phyloP scores from a whole-genome alignment of 805 yeast species.

The Metschnikowia hibisci region DNA sequence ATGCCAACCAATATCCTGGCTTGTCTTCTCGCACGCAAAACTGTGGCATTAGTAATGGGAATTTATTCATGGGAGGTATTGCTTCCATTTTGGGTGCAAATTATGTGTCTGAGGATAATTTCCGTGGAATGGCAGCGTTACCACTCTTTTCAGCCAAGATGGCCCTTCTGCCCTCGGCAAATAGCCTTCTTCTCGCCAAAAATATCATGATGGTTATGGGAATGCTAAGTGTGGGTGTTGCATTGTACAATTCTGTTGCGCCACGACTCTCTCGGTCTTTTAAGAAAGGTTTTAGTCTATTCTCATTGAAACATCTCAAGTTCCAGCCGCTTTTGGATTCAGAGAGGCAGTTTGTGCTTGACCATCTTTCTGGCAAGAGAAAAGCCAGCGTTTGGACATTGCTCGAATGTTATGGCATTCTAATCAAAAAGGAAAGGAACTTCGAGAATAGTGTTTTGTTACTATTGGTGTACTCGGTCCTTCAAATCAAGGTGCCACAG shows the following conservation, averaged over 20 bases:
- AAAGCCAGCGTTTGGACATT: conserved; percentile 15
- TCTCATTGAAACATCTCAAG: neutral
- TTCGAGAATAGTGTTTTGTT: conserved; percentile 34
- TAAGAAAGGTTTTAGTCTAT: neutral
- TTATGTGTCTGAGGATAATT: conserved; percentile 47
- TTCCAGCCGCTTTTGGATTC: neutral
- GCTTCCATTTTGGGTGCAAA: conserved; percentile 63
- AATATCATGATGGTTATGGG: conserved; percentile 4
- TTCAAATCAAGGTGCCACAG: conserved; percentile 21
- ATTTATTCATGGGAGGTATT: conserved; percentile 58
- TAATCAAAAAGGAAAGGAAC: conserved; percentile 26
- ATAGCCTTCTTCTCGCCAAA: neutral
- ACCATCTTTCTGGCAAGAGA: conserved; percentile 18
- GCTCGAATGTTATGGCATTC: conserved; percentile 25
- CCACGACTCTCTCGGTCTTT: neutral
- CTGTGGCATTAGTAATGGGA: conserved; percentile 17
- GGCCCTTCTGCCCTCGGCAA: neutral
- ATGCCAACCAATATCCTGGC: neutral
- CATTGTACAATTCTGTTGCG: neutral
- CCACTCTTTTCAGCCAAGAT: conserved; percentile 28
- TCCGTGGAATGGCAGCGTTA: conserved; percentile 45
- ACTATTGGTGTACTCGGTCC: conserved; percentile 26
- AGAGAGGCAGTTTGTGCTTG: conserved; percentile 16
- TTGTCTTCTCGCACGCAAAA: neutral
- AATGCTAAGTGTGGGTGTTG: neutral